A percentile compares a stretch with the other conserved stretches of the same genome.
Evolutionary conservation across 345 rosid genomes (phyloP).

Genomic region (Lepidium africanum): DNA sequence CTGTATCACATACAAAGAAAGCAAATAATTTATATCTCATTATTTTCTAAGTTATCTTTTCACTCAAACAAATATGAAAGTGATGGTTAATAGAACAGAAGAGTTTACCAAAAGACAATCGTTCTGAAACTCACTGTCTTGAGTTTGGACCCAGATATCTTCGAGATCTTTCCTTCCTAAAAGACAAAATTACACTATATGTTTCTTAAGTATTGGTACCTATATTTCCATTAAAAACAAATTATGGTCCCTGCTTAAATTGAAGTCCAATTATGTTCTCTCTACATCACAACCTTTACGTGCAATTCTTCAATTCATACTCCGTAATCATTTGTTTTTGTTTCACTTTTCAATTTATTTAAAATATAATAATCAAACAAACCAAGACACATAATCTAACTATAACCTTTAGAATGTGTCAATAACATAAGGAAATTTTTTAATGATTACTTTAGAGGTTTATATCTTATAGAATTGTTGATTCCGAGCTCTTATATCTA

Average conservation of each 20-base stretch:
- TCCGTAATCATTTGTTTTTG: not conserved
- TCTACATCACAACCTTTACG: not conserved
- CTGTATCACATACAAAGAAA: no score
- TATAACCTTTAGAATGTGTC: no score
- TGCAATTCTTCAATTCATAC: not conserved
- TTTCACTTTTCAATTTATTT: not conserved
- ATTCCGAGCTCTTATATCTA: no score
- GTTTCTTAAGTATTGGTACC: not conserved
- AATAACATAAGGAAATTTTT: no score
- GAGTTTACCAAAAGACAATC: slow-evolving; percentile 6
- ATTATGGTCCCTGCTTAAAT: not conserved
- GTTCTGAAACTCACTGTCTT: slow-evolving; percentile 3
- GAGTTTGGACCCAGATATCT: slow-evolving; percentile 18
- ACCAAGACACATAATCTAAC: not conserved
- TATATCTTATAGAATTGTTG: no score
- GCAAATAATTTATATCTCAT: no score
- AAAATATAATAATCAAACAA: not conserved
- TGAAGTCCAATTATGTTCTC: not conserved
- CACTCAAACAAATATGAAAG: not conserved
- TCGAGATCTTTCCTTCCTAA: slow-evolving; percentile 11
- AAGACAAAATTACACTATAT: slow-evolving; percentile 1
- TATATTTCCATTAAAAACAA: no score
- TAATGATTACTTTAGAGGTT: no score
- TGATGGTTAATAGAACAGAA: slow-evolving; percentile 3
- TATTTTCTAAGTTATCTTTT: no score